These are phyloP conservation scores for Nannochloropsis oceanica DNA, from an alignment of 108 stramenopile species.

Conservation along the genomic window DNA sequence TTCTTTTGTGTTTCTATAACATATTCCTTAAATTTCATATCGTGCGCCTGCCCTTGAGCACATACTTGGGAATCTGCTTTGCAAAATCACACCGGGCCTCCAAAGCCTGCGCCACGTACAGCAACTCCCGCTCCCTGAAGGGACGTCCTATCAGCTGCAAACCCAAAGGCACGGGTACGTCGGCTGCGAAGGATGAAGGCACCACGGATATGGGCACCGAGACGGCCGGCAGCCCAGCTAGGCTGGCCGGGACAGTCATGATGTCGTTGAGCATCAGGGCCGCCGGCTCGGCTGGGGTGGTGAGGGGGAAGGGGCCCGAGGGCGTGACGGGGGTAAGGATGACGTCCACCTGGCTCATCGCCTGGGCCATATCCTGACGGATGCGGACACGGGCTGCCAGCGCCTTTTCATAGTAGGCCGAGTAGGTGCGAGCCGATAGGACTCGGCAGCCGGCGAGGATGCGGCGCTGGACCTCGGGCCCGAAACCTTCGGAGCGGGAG, in stretches of 20 bases:
- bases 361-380: conserved; percentile 43
- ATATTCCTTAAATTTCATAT: no score
- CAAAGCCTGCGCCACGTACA: neutral
- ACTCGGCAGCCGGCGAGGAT: conserved; percentile 64
- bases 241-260: conserved; percentile 69
- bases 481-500: conserved; percentile 54
- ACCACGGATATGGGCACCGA: conserved; percentile 44
- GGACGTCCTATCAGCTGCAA: conserved; percentile 32
- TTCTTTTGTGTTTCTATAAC: no score
- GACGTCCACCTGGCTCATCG: conserved; percentile 35
- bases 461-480: conserved; percentile 56
- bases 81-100: neutral
- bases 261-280: conserved; percentile 67
- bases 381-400: conserved; percentile 50
- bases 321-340: conserved; percentile 62
- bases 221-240: conserved; percentile 61
- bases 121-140: neutral
- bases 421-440: conserved; percentile 63
- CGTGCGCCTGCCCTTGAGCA: neutral
- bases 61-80: neutral
- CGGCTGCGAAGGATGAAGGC: neutral
- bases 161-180: conserved; percentile 17
- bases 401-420: conserved; percentile 68
- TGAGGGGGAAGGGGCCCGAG: conserved; percentile 34
- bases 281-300: conserved; percentile 25